Evolutionary conservation across 345 rosid species (phyloP).

Genomic region (Rhodamnia rubescens): DNA sequence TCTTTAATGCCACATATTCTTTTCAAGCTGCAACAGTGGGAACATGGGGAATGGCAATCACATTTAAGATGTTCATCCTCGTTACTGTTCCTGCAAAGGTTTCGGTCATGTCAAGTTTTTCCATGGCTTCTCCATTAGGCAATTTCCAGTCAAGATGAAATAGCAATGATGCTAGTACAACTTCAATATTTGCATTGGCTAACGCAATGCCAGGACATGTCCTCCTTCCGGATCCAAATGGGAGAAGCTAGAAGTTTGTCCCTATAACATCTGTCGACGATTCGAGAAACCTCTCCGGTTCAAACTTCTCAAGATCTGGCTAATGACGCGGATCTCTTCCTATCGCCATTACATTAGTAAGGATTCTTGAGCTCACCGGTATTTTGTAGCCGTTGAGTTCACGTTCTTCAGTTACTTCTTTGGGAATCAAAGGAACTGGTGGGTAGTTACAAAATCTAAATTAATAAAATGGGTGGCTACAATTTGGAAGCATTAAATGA

Average conservation of each 20-base stretch:
- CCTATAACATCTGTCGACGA: not conserved
- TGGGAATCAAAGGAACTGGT: not conserved
- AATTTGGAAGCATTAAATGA: too few relatives aligned
- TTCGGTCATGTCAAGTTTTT: slow-evolving; percentile 1
- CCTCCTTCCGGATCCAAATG: slow-evolving; percentile 10
- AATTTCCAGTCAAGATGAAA: slow-evolving; percentile 5
- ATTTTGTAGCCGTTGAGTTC: slow-evolving; percentile 8
- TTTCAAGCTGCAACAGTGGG: too few relatives aligned
- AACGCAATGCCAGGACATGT: slow-evolving; percentile 3
- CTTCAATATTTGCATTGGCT: not conserved
- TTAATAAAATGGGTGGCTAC: too few relatives aligned
- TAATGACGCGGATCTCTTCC: too few relatives aligned
- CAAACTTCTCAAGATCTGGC: not conserved
- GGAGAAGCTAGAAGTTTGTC: slow-evolving; percentile 1
- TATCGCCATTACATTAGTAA: slow-evolving; percentile 2
- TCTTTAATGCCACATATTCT: too few relatives aligned
- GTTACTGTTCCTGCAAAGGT: not conserved
- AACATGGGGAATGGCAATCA: not conserved
- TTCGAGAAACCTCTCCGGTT: slow-evolving; percentile 5
- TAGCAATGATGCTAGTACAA: not conserved
- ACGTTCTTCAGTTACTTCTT: not conserved
- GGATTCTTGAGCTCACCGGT: not conserved
- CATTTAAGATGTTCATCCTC: not conserved
- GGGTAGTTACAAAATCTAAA: too few relatives aligned
- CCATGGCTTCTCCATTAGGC: not conserved